Percentiles rank a stretch among this genome's conserved stretches.
Evolutionary conservation across 805 yeast species (phyloP).

Genomic region (Saturnispora mendoncae): DNA sequence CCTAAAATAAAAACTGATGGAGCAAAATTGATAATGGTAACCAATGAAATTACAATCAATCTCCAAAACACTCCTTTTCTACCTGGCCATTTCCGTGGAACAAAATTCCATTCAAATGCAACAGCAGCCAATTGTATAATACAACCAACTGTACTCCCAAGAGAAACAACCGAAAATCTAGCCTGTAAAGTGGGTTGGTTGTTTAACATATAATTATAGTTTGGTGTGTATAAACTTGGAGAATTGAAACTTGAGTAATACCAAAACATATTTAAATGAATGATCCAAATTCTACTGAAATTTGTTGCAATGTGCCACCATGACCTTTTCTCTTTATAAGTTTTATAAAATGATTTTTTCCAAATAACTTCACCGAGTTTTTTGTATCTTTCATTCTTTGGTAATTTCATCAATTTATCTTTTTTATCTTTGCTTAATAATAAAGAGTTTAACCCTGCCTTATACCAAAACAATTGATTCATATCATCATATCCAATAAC

Average conservation of each 20-base stretch:
- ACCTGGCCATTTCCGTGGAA: slow-evolving; percentile 43
- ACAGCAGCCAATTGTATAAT: slow-evolving; percentile 34
- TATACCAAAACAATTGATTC: slow-evolving; percentile 45
- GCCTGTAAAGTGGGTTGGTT: slow-evolving; percentile 40
- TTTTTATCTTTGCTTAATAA: slow-evolving; percentile 27
- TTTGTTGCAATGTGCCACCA: slow-evolving; percentile 44
- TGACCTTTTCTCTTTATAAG: slow-evolving; percentile 39
- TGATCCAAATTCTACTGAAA: slow-evolving; percentile 46
- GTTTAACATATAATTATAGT: slow-evolving; percentile 33
- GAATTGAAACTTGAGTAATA: slow-evolving; percentile 43
- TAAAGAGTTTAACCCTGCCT: slow-evolving; percentile 29
- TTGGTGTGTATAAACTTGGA: slow-evolving; percentile 38
- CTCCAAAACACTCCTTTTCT: slow-evolving; percentile 32
- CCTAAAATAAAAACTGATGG: slow-evolving; percentile 37
- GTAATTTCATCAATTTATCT: slow-evolving; percentile 23
- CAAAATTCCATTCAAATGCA: slow-evolving; percentile 35
- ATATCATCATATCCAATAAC: slow-evolving; percentile 51
- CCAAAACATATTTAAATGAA: slow-evolving; percentile 44
- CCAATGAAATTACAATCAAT: slow-evolving; percentile 25
- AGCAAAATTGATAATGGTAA: slow-evolving; percentile 29
- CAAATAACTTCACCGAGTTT: slow-evolving; percentile 31
- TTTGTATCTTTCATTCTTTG: slow-evolving; percentile 27
- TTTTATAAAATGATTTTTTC: slow-evolving; percentile 36
- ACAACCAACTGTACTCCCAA: slow-evolving; percentile 40
- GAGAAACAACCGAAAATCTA: slow-evolving; percentile 34